These are phyloP conservation scores for Trametes hirsuta DNA, from an alignment of 1,284 basidiomycete species.

Conservation along the genomic window DNA sequence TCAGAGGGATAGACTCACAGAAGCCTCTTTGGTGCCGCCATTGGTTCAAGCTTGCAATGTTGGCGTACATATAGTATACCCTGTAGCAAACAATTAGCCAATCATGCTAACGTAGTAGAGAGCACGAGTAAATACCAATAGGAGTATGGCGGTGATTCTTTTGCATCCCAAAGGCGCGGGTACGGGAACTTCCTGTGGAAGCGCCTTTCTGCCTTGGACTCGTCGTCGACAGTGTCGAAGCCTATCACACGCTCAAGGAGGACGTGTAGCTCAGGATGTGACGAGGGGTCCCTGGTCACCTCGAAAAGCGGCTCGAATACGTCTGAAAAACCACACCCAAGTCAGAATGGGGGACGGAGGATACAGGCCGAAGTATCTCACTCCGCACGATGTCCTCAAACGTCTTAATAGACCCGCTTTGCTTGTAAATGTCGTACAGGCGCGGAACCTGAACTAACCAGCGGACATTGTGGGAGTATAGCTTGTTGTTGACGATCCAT, in stretches of 20 bases:
- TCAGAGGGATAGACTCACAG: constrained; percentile 57
- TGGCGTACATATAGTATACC: constrained; percentile 98
- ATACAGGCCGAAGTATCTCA: constrained; percentile 46
- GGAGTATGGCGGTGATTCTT: constrained; percentile 91
- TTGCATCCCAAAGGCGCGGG: constrained; percentile 88
- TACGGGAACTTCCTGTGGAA: constrained; percentile 97
- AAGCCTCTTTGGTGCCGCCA: constrained; percentile 91
- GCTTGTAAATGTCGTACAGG: constrained; percentile 96
- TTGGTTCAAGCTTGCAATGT: constrained; percentile 92
- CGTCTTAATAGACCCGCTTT: constrained; percentile 81
- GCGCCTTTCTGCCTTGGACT: constrained; percentile 91
- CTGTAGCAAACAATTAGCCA: constrained; percentile 41
- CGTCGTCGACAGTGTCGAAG: constrained; percentile 98
- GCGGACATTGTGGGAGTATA: constrained; percentile 95
- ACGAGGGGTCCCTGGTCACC: constrained; percentile 89
- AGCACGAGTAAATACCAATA: constrained; percentile 63
- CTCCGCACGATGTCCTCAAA: constrained; percentile 93
- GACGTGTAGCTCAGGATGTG: constrained; percentile 93
- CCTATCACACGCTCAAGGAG: constrained; percentile 96
- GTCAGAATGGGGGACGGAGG: not conserved
- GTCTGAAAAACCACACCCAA: constrained; percentile 51
- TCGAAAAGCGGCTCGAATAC: constrained; percentile 95
- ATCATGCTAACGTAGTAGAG: not conserved
- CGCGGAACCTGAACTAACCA: constrained; percentile 98
- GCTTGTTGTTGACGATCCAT: constrained; percentile 94